Evolutionary conservation across 192 early-diverging fungal genomes (phyloP), one percentile per base, ranked within the genome.

Genomic region (Coemansia umbellata): DNA sequence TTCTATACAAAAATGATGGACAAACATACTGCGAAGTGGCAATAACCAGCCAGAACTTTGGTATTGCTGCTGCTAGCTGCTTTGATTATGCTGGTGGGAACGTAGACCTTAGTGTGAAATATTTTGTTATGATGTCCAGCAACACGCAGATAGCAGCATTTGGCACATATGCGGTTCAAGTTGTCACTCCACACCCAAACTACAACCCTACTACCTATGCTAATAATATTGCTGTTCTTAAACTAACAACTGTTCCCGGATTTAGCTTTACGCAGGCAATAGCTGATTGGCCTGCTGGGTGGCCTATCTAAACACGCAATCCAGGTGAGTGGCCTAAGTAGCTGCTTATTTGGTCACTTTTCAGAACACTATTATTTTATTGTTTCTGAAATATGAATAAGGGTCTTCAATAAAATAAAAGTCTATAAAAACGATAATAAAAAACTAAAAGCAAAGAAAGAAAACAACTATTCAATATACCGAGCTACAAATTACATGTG

Each of bases 181-280:
- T 15, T 3, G 44, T 66, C 1, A 18, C 53, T 6, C 52, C 44
- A 10, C 53, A 69, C 8, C 53, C 58, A 2, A n/a, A 47, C 4
- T 69, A 57, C 26, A 55, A 69, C 31, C 47, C 58, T 0, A 8
- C 36, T 3, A 69, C 47, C 11, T 61, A 56, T 56, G 66, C 53
- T 28, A 69, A 69, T 37, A 69, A 69, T 23, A 5, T 69, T 33
- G 66, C 66, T 3, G 41, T 69, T 17, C 33, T 69, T 11, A 18
- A 42, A 13, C 24, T 42, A 9, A 42, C 19, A 8, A 23, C 40
- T 9, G 5, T 42, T 11, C 19, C 40, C 3, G 40, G 40, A 6
- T 42, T 19, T 21, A 23, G 24, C 1, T 42, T 42, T 42, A 42
- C 40, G 24, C 21, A 42, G 40, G 14, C 11, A 23, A 23, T 42